Percentiles rank a stretch among this genome's conserved stretches.
These are phyloP conservation scores for Vanrija sp. DNA, from an alignment of 1,284 basidiomycete species.

Conservation along the genomic window DNA sequence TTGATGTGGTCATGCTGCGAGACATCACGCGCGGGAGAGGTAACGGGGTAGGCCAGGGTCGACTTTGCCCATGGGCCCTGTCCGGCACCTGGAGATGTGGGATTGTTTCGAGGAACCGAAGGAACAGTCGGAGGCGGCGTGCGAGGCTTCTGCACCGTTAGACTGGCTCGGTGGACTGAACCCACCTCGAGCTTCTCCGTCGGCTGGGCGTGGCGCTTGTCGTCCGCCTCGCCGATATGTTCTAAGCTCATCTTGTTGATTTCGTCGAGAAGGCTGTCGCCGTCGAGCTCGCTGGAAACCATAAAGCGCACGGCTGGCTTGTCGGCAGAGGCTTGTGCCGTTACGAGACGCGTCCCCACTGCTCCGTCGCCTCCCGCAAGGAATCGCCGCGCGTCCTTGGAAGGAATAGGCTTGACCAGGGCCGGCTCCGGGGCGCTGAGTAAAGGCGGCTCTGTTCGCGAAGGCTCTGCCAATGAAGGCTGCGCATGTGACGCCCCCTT, in stretches of 20 bases:
- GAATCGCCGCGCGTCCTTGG: not conserved
- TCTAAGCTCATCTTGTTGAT: conserved; percentile 49
- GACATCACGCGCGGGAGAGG: not conserved
- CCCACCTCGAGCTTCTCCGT: conserved; percentile 23
- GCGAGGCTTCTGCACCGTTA: conserved; percentile 23
- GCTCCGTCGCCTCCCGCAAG: no score
- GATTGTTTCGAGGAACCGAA: conserved; percentile 10
- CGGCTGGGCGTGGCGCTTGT: conserved; percentile 15
- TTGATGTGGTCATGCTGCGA: conserved; percentile 38
- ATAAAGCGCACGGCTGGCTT: conserved; percentile 39
- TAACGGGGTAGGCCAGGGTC: conserved; percentile 19
- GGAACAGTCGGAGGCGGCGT: conserved; percentile 26
- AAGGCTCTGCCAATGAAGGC: not conserved
- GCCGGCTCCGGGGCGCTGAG: not conserved
- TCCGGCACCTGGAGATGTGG: conserved; percentile 17
- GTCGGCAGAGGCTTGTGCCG: not conserved
- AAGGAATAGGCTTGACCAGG: not conserved
- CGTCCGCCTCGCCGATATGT: conserved; percentile 35
- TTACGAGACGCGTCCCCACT: no score
- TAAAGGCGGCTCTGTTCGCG: not conserved
- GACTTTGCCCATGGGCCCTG: conserved; percentile 31
- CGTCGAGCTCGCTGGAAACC: conserved; percentile 48
- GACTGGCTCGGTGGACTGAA: not conserved
- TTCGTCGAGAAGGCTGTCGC: conserved; percentile 46
- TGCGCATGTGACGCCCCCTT: no score